Evolutionary conservation across 352 stramenopile genomes (phyloP), one percentile per base, ranked within the genome.

Genomic region (Phytopythium cucurbitacearum): DNA sequence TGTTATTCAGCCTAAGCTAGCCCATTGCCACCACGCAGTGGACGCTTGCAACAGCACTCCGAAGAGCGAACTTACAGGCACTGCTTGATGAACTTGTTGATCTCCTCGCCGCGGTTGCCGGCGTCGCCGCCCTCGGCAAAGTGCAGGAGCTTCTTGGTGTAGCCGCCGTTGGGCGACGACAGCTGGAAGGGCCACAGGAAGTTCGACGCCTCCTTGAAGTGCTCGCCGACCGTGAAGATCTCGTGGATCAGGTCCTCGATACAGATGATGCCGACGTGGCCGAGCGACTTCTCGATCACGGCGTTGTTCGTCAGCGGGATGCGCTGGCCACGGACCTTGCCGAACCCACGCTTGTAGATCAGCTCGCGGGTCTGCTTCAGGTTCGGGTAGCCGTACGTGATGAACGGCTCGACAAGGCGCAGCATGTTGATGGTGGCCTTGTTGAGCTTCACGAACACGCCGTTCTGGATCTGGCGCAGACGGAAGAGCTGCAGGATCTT

Each of bases 131-230:
- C 91, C 69, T 98, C 91, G 52, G 88, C 91, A 56, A 96, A 97
- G 87, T 98, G 93, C 36, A 96, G 77, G 21, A 97, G 80, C 87
- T 98, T 97, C 78, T 97, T 88, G 63, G 76, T 94, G 88, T 97
- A 97, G 59, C 92, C 91, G 40, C 93, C 96, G 65, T 91, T 97
- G 40, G 97, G 96, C 48, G 89, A 97, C 65, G 95, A 98, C 38
- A 99, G 85, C 92, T 99, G 98, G 91, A 99, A 99, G 12, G 97
- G 97, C 97, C 97, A 99, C 57, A 99, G 86, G 81, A 99, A 99
- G 95, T 99, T 99, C 58, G 97, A 96, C 48, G 92, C 97, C 66
- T 98, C 66, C 89, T 99, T 99, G 93, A 99, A 99, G 89, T 99
- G 71, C 53, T 97, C 94, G 66, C 97, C 97, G 56, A 98, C 92